Evolutionary conservation across 352 stramenopile genomes (phyloP), one percentile per base, ranked within the genome.

Genomic region (Phytophthora sansomeana): DNA sequence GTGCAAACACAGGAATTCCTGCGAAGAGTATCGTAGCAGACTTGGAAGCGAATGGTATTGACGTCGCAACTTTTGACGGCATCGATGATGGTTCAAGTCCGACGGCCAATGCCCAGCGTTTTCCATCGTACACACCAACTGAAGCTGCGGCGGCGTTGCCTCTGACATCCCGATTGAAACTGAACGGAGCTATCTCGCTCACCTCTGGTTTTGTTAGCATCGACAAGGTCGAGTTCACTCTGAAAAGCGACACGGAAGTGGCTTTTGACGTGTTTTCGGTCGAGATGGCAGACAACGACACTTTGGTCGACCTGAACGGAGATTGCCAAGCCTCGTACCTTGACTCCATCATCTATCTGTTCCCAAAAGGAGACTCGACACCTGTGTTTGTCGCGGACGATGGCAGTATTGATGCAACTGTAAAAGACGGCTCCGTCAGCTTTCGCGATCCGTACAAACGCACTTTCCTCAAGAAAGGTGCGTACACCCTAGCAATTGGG

Each of bases 321-420:
- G 83, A 92, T 58, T 90, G 83, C 56, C 61, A 68, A 5, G 74
- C 78, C 9, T 72, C 58, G 4, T 92, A 90, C 58, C 36, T 89
- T 21, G 81, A 90, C 53, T 58, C 81, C 0, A 72, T 84, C 4
- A 53, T 92, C 14, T 87, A 77, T 35, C 64, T 92, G 39, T 92
- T 83, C 53, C 49, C 54, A 0, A 58, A 81, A 2, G 75, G 63
- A 21, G 46, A 75, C 10, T 46, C 57, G 3, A 71, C 30, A 16
- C 58, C 47, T 13, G 58, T 64, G 7, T 67, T 88, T 17, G 61
- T 71, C 21, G 63, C 69, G 6, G 77, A 80, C 32, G 77, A 91
- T 46, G 74, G 84, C 38, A 47, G 26, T 13, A 19, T 54, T 14
- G 54, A 56, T 35, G 46, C 56, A 14, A 77, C 77, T 1, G 42